Conservation (phyloP, 192 early-diverging fungal genomes). For the Paraglomus brasilianum region DNA sequence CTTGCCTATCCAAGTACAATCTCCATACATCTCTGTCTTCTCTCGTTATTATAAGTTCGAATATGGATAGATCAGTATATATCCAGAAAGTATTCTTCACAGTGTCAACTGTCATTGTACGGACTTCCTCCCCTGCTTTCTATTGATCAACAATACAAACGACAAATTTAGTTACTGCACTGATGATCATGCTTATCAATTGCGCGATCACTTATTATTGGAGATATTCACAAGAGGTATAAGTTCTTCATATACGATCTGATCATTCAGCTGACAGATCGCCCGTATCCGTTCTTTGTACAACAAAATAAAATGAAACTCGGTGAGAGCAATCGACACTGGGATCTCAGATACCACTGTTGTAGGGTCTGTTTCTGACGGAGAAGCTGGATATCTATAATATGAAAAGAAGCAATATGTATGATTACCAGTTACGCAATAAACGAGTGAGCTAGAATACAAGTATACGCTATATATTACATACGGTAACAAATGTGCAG, state of each 20-base stretch:
- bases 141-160: slow-evolving; percentile 21
- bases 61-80: slow-evolving; percentile 77
- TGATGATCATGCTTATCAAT: slow-evolving; percentile 12
- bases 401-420: background rate
- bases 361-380: slow-evolving; percentile 39
- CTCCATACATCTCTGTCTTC: slow-evolving; percentile 96
- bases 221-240: slow-evolving; percentile 65
- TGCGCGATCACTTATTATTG: background rate
- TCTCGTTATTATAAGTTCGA: slow-evolving; percentile 86
- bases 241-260: slow-evolving; percentile 80
- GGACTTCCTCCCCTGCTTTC: slow-evolving; percentile 60
- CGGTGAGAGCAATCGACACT: slow-evolving; percentile 76
- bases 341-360: slow-evolving; percentile 55
- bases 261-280: slow-evolving; percentile 75
- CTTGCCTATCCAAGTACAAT: slow-evolving; percentile 76
- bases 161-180: background rate
- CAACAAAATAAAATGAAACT: slow-evolving; percentile 86
- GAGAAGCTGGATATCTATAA: slow-evolving; percentile 53
- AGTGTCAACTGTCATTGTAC: slow-evolving; percentile 72
- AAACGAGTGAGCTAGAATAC: background rate
- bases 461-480: slow-evolving; percentile 23
- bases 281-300: slow-evolving; percentile 77
- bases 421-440: background rate
- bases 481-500: slow-evolving; percentile 81
- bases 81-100: slow-evolving; percentile 90